Base-by-base conservation (phyloP, 345 rosid genomes). In the Citrus glauca region DNA sequence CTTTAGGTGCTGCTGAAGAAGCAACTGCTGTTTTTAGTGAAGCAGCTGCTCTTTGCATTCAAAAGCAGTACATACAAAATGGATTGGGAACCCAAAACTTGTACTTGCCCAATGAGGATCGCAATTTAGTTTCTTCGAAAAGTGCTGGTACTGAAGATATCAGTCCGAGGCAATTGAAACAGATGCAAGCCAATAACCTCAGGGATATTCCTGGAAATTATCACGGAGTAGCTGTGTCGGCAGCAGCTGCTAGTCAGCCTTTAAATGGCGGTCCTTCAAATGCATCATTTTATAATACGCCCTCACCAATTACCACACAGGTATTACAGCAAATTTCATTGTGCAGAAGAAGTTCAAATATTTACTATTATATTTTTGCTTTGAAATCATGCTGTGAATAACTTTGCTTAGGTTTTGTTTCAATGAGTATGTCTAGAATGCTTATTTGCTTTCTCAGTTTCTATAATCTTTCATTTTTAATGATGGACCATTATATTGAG, bases 271-370 rank as follows among this genome's bases (percentile, higher is more conserved):
- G 89, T 75, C 82, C 89, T 83, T 81, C 93, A 55, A 92, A 90
- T 77, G 74, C 89, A 70, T 80, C 93, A 74, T 90, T 90, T 73
- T 94, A 91, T 83, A 96, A 80, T 82, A 96, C 99, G 38, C 99
- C 99, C 78, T 94, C 98, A 10, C 98, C 98, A 79, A 85, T 92
- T 82, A 89, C 88, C 63, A 68, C 93, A 35, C 97, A 92, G 98
- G 99, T 94, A 86, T 50, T 70, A 38, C 35, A 24, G 14, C 63
- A 40, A 75, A 66, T 42, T 78, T 50, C 20, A 53, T 66, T 35
- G 27, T 71, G 42, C 67, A 14, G 38, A 8, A 65, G 37, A 67
- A 66, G 19, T 76, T 76, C 37, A 48, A 27, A 40, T 59, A 45
- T 40, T 40, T 32, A 27, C 40, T 9, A 40, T 64, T 67, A 30